Evolutionary conservation across 768 basidiomycete species (phyloP).

Genomic region (Serpula lacrymans): DNA sequence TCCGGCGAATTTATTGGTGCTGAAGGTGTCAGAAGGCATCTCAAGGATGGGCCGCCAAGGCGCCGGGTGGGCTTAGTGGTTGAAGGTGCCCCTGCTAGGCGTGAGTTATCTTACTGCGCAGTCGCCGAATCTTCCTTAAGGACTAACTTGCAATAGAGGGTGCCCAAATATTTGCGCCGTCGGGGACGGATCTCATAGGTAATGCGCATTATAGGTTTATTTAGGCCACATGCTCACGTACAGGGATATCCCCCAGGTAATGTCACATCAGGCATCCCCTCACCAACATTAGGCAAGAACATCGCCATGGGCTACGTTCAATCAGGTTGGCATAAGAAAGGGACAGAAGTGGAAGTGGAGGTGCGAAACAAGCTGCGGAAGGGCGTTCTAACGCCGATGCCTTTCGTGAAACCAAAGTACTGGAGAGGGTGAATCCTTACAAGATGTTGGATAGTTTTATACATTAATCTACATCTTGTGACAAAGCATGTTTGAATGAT

Average conservation of each 20-base stretch:
- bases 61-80: slow-evolving; percentile 81
- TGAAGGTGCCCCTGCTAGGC: slow-evolving; percentile 82
- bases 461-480: no score
- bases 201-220: no score
- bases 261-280: slow-evolving; percentile 95
- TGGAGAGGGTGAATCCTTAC: slow-evolving; percentile 65
- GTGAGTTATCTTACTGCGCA: slow-evolving; percentile 40
- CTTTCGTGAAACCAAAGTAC: slow-evolving; percentile 83
- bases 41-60: slow-evolving; percentile 75
- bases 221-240: slow-evolving; percentile 5
- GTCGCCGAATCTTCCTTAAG: not conserved
- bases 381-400: slow-evolving; percentile 78
- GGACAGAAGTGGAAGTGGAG: slow-evolving; percentile 79
- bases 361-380: slow-evolving; percentile 78
- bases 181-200: slow-evolving; percentile 60
- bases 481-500: no score
- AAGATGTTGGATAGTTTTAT: no score
- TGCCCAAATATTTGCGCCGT: slow-evolving; percentile 64
- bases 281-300: slow-evolving; percentile 84
- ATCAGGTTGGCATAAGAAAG: slow-evolving; percentile 85
- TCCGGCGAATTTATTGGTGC: slow-evolving; percentile 76
- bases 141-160: slow-evolving; percentile 54
- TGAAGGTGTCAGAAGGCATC: slow-evolving; percentile 63
- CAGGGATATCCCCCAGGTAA: slow-evolving; percentile 39
- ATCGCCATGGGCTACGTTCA: slow-evolving; percentile 94